Percentiles rank a stretch among this genome's conserved stretches.
Conservation (phyloP, 2,329 filamentous ascomycete genomes). For the Chaetomium sp. region DNA sequence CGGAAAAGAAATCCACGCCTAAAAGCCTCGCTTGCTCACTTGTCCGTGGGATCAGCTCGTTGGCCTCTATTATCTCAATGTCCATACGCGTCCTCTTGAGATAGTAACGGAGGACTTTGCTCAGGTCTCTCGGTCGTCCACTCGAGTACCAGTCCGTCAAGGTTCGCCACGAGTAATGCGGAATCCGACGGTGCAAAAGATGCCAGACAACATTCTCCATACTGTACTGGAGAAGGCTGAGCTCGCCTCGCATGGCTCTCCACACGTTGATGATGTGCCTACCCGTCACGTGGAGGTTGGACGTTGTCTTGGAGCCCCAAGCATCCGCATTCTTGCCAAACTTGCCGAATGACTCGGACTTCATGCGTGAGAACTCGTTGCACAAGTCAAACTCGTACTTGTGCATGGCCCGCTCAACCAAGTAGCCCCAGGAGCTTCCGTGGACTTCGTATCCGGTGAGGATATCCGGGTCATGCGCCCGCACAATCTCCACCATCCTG, state of each 20-base stretch:
- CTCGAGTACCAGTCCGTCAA: constrained; percentile 82
- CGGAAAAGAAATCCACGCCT: constrained; percentile 95
- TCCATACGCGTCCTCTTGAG: constrained; percentile 74
- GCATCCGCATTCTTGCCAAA: constrained; percentile 84
- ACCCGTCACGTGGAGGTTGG: constrained; percentile 88
- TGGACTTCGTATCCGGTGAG: constrained; percentile 95
- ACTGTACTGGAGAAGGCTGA: constrained; percentile 90
- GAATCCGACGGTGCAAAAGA: constrained; percentile 81
- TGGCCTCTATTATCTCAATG: constrained; percentile 86
- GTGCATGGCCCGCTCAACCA: constrained; percentile 83
- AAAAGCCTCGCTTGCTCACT: constrained; percentile 92
- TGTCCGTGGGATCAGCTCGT: constrained; percentile 84
- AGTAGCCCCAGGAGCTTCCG: constrained; percentile 89
- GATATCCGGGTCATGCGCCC: constrained; percentile 83
- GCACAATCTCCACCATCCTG: constrained; percentile 83
- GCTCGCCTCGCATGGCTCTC: constrained; percentile 90
- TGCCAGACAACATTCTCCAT: constrained; percentile 97
- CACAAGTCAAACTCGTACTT: constrained; percentile 91
- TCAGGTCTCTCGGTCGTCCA: constrained; percentile 66
- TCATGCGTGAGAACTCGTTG: constrained; percentile 89
- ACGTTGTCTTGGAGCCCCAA: constrained; percentile 94
- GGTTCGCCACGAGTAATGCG: constrained; percentile 79
- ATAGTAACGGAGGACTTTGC: constrained; percentile 78
- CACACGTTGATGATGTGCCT: constrained; percentile 97
- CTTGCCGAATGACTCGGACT: constrained; percentile 75